Evolutionary conservation across 305 asterid species (phyloP).

Genomic region (Plantago rigida): DNA sequence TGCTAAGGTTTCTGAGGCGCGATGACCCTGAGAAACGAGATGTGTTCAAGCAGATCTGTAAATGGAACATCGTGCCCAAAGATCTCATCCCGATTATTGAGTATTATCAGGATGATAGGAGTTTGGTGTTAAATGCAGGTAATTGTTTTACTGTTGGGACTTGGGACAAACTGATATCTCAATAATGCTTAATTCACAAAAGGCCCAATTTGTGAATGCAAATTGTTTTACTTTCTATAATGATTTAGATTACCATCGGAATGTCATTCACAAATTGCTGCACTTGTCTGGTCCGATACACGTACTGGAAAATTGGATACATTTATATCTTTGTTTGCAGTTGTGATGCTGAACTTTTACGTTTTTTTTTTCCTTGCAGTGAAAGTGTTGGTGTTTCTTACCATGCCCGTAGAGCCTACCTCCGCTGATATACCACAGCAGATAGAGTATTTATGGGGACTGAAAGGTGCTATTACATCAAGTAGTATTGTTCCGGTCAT

Average conservation of each 20-base stretch:
- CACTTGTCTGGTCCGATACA: background rate
- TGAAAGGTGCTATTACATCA: constrained; percentile 55
- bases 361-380: constrained; percentile 39
- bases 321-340: background rate
- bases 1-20: constrained; percentile 78
- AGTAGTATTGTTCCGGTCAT: constrained; percentile 69
- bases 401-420: constrained; percentile 84
- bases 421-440: constrained; percentile 72
- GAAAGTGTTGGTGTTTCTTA: constrained; percentile 80
- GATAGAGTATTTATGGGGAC: constrained; percentile 78
- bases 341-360: background rate
- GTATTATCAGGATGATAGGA: constrained; percentile 61
- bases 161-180: background rate
- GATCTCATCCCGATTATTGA: constrained; percentile 77
- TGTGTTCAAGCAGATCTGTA: constrained; percentile 86
- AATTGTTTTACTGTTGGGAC: background rate
- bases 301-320: background rate
- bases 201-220: background rate
- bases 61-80: constrained; percentile 67
- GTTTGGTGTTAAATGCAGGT: constrained; percentile 76
- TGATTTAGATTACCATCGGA: background rate
- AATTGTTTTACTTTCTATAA: background rate
- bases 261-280: background rate
- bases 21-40: constrained; percentile 87
- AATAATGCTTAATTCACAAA: background rate